Evolutionary conservation across 345 rosid species (phyloP).

Genomic region (Passiflora organensis): DNA sequence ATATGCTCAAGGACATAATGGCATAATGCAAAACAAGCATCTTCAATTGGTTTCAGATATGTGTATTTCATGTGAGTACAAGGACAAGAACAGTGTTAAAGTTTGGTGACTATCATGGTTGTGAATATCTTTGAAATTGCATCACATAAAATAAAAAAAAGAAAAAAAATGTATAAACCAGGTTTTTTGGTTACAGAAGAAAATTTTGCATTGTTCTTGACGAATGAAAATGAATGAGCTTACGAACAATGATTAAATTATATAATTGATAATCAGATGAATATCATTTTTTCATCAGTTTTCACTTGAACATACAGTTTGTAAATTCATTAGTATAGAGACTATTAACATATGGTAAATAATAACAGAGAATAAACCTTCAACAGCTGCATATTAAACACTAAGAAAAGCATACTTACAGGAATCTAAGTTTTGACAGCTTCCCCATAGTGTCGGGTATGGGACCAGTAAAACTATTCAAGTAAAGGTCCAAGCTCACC

Average conservation of each 20-base stretch:
- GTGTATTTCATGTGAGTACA: not conserved
- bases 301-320: too few relatives aligned
- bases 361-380: not conserved
- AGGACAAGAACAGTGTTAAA: not conserved
- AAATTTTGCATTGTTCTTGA: too few relatives aligned
- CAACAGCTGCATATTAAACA: not conserved
- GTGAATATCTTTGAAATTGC: too few relatives aligned
- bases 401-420: constrained; percentile 46
- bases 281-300: too few relatives aligned
- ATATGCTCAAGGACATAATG: not conserved
- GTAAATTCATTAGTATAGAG: not conserved
- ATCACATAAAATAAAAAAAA: too few relatives aligned
- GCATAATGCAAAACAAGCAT: not conserved
- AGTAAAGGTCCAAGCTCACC: constrained; percentile 98
- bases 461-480: constrained; percentile 85
- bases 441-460: constrained; percentile 83
- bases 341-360: not conserved
- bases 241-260: too few relatives aligned
- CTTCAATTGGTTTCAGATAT: not conserved
- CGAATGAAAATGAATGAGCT: too few relatives aligned
- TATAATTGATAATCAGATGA: too few relatives aligned
- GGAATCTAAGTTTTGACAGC: constrained; percentile 85
- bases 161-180: too few relatives aligned
- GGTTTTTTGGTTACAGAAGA: too few relatives aligned
- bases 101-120: too few relatives aligned